These are phyloP conservation scores for Rhododendron williamsianum DNA, from an alignment of 148 eudicot genomes.

Conservation along the genomic window DNA sequence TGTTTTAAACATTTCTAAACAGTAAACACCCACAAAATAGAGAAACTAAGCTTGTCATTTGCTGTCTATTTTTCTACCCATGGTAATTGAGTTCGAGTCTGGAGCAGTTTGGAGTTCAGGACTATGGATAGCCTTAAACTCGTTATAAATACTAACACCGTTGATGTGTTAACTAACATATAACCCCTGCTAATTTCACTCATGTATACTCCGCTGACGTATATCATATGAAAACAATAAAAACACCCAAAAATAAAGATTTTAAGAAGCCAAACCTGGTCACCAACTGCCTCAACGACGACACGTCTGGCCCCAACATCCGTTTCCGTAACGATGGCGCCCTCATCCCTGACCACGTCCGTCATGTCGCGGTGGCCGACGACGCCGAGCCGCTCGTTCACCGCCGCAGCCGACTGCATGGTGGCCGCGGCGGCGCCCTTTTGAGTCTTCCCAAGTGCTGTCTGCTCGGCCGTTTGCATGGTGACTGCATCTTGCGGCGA, in stretches of 20 bases:
- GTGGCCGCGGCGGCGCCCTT: conserved; percentile 52
- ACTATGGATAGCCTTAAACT: no score
- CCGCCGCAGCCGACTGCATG: conserved; percentile 56
- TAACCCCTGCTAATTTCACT: no score
- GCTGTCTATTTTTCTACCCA: no score
- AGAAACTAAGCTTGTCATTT: no score
- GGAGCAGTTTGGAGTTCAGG: no score
- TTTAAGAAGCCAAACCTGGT: neutral
- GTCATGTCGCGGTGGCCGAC: conserved; percentile 24
- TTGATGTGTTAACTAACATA: no score
- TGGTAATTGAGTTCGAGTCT: no score
- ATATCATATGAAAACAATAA: no score
- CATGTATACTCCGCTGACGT: no score
- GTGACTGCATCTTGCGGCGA: conserved; percentile 52
- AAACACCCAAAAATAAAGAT: no score
- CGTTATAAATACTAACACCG: no score
- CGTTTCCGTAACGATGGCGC: conserved; percentile 16
- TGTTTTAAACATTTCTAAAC: no score
- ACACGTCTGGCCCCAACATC: neutral
- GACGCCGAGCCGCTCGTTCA: conserved; percentile 37
- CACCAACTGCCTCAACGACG: neutral
- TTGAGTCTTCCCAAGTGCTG: conserved; percentile 33
- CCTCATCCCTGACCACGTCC: conserved; percentile 17
- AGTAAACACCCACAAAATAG: neutral
- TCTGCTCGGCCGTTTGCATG: conserved; percentile 57